Evolutionary conservation across 768 basidiomycete species (phyloP).

Genomic region (Pisolithus tinctorius): DNA sequence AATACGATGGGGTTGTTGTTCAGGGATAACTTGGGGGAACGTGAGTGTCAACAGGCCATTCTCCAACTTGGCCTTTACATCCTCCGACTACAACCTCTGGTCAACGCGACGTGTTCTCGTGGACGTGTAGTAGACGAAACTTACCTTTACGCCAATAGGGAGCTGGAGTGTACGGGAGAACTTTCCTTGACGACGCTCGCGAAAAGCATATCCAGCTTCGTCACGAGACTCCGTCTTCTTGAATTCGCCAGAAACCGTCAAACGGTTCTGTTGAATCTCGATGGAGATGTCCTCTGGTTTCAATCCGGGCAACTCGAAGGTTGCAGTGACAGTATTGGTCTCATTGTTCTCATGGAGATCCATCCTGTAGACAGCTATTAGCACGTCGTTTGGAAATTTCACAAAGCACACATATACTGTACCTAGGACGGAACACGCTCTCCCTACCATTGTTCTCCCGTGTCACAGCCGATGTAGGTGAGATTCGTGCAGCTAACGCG

Average conservation of each 20-base stretch:
- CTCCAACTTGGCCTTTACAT: no score
- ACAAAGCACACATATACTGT: neutral
- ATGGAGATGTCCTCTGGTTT: slow-evolving; percentile 42
- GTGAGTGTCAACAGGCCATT: no score
- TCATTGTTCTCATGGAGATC: slow-evolving; percentile 41
- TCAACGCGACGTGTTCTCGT: neutral
- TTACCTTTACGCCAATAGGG: slow-evolving; percentile 42
- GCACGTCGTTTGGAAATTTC: neutral
- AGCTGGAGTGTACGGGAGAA: slow-evolving; percentile 41
- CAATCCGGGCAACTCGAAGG: slow-evolving; percentile 51
- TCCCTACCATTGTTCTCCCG: neutral
- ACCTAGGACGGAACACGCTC: slow-evolving; percentile 19
- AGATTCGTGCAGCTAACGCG: slow-evolving; percentile 19
- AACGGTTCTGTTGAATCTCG: slow-evolving; percentile 38
- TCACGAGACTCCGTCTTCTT: slow-evolving; percentile 25
- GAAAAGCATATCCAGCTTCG: slow-evolving; percentile 33
- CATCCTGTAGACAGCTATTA: slow-evolving; percentile 23
- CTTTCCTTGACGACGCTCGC: slow-evolving; percentile 39
- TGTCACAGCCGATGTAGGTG: neutral
- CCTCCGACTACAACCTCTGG: no score
- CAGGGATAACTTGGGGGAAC: no score
- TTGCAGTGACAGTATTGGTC: slow-evolving; percentile 39
- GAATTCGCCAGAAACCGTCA: slow-evolving; percentile 43
- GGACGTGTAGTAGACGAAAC: neutral
- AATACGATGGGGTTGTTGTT: no score